Evolutionary conservation across 2,329 filamentous ascomycete species (phyloP).

Genomic region (Pseudogymnoascus sp.): DNA sequence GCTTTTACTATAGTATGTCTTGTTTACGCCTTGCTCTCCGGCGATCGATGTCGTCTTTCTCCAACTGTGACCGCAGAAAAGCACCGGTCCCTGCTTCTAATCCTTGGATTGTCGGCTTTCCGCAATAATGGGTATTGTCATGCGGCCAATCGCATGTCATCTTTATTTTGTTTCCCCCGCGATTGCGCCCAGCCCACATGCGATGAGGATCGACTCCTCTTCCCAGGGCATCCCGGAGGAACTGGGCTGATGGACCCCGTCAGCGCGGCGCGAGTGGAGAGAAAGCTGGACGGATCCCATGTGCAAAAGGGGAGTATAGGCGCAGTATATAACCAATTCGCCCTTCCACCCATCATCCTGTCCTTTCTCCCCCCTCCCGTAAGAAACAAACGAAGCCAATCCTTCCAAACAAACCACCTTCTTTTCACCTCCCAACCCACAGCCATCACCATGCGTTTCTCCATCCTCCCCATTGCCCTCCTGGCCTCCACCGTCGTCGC

Average conservation of each 20-base stretch:
- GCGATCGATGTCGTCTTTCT: background rate
- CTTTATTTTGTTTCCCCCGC: background rate
- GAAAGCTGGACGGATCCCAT: background rate
- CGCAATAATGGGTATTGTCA: slow-evolving; percentile 1
- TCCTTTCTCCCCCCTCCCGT: background rate
- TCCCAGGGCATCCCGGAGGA: background rate
- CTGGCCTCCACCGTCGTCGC: slow-evolving; percentile 19
- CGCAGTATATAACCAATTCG: slow-evolving; percentile 5
- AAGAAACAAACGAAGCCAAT: slow-evolving; percentile 1
- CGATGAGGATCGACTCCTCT: background rate
- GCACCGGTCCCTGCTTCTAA: background rate
- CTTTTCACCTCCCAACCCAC: background rate
- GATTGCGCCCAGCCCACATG: slow-evolving; percentile 4
- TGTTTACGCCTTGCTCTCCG: background rate
- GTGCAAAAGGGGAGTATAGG: background rate
- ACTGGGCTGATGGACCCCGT: background rate
- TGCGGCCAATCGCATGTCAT: background rate
- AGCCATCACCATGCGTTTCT: slow-evolving; percentile 18
- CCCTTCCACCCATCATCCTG: background rate
- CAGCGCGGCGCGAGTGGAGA: background rate
- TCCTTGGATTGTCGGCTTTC: background rate
- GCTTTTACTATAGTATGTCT: slow-evolving; percentile 10
- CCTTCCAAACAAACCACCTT: background rate
- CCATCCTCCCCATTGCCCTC: slow-evolving; percentile 15
- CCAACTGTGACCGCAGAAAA: background rate